Evolutionary conservation across 305 asterid species (phyloP).

Genomic region (Plantago rigida): DNA sequence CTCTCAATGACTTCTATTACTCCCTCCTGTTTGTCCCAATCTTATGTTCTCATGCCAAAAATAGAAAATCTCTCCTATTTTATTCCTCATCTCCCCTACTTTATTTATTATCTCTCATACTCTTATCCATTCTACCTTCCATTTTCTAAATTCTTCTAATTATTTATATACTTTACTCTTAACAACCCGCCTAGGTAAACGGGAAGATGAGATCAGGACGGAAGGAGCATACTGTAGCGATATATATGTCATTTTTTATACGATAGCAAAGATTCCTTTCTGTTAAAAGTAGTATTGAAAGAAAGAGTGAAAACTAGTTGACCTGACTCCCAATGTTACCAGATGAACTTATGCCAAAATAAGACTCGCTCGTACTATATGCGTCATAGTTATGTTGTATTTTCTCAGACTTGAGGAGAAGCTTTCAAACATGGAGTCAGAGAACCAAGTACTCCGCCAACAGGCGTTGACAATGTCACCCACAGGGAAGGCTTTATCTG

Average conservation of each 20-base stretch:
- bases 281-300: conserved; percentile 5
- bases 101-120: no score
- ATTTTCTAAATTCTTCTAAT: no score
- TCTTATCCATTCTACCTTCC: no score
- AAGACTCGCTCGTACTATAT: conserved; percentile 14
- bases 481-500: conserved; percentile 69
- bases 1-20: background rate
- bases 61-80: no score
- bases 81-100: no score
- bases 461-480: conserved; percentile 96
- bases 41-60: no score
- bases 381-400: conserved; percentile 21
- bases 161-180: no score
- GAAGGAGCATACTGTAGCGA: conserved; percentile 1
- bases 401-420: conserved; percentile 85
- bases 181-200: no score
- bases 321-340: conserved; percentile 12
- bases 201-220: no score
- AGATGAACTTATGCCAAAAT: conserved; percentile 18
- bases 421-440: conserved; percentile 82
- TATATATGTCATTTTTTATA: background rate
- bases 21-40: no score
- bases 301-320: conserved; percentile 1
- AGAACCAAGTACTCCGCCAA: conserved; percentile 97
- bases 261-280: background rate